Base-by-base conservation (phyloP, 345 rosid genomes). In the Boechera stricta region DNA sequence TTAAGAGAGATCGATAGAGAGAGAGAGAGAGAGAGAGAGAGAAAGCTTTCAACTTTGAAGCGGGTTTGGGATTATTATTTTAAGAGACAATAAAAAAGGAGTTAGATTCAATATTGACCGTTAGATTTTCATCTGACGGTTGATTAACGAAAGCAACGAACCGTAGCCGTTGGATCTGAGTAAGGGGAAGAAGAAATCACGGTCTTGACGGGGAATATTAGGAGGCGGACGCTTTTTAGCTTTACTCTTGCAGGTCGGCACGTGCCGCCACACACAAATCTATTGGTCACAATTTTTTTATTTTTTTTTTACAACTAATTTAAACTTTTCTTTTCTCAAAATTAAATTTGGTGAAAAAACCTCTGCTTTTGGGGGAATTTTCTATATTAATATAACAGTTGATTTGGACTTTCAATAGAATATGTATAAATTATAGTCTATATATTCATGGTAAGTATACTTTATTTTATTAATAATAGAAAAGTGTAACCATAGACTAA, bases 231-330 rank as follows among this genome's bases (percentile, higher is more conserved):
- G 59, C 67, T 78, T 78, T 78, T 65, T 72, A 67, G 78, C 69
- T 82, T 87, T 80, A 56, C 80, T 61, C 84, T 80, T 80, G 80
- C 83, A 82, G 85, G 80, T 75, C 82, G 86, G 90, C 97, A 85
- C 90, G 91, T 89, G 92, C 87, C 83, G 59, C 55, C 39, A 48
- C 68, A 65, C 56, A 58, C 73, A 72, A 41, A 31, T 58, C 5
- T 67, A 29, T 62, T 52, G 49, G 36, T 52, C 47, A 54, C 13
- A 2, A 21, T 1, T 12, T 28, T 44, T 12, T 44, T 12, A 16
- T 13, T 28, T 21, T 44, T 12, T 7, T 16, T 49, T 31, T 0
- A 21, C 24, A 41, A 10, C 10, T 5, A 44, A 44, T 44, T 12
- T 13, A 12, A 44, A 44, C 48, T 71, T 70, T 77, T 68, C 2